A percentile compares a stretch with the other conserved stretches of the same genome.
Conservation (phyloP, 805 yeast genomes). For the Wilhelminamyces savonicus region DNA sequence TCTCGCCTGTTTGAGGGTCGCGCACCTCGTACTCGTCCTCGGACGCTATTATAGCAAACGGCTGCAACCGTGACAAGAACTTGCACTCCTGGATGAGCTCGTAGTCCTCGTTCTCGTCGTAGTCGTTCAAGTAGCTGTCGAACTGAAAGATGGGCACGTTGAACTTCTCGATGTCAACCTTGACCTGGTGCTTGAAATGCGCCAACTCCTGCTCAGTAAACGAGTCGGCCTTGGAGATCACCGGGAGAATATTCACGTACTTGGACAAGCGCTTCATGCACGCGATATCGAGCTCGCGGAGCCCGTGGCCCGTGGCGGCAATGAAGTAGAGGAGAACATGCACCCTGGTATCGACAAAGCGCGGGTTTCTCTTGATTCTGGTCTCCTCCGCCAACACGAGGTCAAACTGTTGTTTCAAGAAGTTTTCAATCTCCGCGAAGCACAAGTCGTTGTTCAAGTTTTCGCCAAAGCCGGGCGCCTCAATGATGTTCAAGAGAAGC, state of each 20-base stretch:
- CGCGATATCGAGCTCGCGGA: conserved; percentile 67
- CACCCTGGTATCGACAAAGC: conserved; percentile 71
- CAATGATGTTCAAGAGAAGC: conserved; percentile 53
- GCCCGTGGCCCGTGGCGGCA: conserved; percentile 74
- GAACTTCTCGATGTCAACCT: conserved; percentile 56
- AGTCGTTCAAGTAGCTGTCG: conserved; percentile 39
- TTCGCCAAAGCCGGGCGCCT: conserved; percentile 77
- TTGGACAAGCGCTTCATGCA: conserved; percentile 64
- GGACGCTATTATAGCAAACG: conserved; percentile 67
- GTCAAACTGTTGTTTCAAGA: conserved; percentile 72
- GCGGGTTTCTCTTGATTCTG: conserved; percentile 77
- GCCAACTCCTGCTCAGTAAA: conserved; percentile 61
- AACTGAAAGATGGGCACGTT: conserved; percentile 78
- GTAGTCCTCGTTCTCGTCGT: conserved; percentile 70
- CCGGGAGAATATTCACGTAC: conserved; percentile 78
- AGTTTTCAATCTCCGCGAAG: conserved; percentile 57
- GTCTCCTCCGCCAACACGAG: conserved; percentile 81
- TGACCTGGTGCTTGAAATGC: conserved; percentile 53
- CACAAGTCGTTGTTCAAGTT: conserved; percentile 65
- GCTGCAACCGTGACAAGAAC: conserved; percentile 57
- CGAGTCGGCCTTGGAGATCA: conserved; percentile 75
- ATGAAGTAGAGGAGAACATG: conserved; percentile 76
- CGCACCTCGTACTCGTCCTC: conserved; percentile 47
- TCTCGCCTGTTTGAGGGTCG: conserved; percentile 38
- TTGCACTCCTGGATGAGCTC: conserved; percentile 68